These are phyloP conservation scores for Hibiscus mutabilis DNA, from an alignment of 345 rosid genomes.

Conservation along the genomic window DNA sequence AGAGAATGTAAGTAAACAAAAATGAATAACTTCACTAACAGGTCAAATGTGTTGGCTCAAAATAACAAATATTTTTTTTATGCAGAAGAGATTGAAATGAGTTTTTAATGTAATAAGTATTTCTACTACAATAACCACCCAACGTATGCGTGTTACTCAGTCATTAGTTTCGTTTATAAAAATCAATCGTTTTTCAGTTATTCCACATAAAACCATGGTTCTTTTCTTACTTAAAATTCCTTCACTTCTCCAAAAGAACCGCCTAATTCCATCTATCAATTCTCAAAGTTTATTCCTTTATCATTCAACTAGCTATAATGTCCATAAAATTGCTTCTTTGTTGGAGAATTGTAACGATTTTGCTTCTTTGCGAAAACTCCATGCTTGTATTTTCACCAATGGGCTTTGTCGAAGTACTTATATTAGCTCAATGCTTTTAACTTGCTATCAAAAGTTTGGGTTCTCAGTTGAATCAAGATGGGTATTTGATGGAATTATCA, in stretches of 20 bases:
- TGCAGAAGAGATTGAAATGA: too few species aligned
- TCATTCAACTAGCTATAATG: not conserved
- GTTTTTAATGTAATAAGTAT: too few species aligned
- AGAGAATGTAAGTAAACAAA: too few species aligned
- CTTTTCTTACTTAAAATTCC: not conserved
- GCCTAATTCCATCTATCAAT: not conserved
- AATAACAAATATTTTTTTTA: too few species aligned
- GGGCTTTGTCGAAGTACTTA: conserved; percentile 9
- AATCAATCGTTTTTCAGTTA: too few species aligned
- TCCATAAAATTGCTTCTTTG: conserved; percentile 10
- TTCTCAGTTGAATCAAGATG: conserved; percentile 20
- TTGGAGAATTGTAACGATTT: conserved; percentile 18
- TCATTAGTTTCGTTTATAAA: too few species aligned
- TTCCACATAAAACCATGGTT: not conserved
- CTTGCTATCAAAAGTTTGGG: conserved; percentile 19
- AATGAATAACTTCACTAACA: too few species aligned
- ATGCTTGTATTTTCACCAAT: conserved; percentile 22
- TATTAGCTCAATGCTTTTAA: conserved; percentile 18
- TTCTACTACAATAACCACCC: too few species aligned
- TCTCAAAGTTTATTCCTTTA: conserved; percentile 1
- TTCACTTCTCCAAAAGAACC: conserved; percentile 1
- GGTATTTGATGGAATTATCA: conserved; percentile 17
- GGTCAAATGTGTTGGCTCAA: too few species aligned
- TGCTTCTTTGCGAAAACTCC: conserved; percentile 18
- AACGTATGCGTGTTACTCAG: too few species aligned